Conservation (phyloP, 345 rosid species). For the Schrenkiella parvula region DNA sequence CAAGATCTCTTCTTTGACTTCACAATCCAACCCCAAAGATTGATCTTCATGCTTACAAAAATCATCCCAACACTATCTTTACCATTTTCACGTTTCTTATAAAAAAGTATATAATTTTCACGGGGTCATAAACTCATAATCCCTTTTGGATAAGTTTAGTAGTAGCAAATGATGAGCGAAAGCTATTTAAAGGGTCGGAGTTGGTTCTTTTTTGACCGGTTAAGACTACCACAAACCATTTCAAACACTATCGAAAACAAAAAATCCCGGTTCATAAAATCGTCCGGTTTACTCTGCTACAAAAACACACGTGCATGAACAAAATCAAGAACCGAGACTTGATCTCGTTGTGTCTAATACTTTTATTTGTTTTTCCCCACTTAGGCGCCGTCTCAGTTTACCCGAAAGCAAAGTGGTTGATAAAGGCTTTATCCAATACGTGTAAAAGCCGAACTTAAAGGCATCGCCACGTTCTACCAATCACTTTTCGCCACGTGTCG, state of each 20-base stretch:
- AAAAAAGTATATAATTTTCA: no score
- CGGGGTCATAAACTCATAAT: neutral
- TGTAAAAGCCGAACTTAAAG: neutral
- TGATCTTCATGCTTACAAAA: neutral
- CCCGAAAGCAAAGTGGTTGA: slow-evolving; percentile 1
- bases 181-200: neutral
- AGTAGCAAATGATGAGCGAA: neutral
- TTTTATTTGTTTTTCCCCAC: neutral
- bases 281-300: slow-evolving; percentile 21
- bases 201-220: neutral
- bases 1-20: neutral
- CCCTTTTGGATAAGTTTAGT: neutral
- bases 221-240: neutral
- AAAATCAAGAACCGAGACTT: slow-evolving; percentile 21
- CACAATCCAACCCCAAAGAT: neutral
- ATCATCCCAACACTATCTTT: neutral
- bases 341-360: neutral
- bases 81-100: no score
- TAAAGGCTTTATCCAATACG: slow-evolving; percentile 6
- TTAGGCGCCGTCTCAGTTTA: slow-evolving; percentile 25
- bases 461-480: neutral
- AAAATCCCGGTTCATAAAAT: neutral
- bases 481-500: neutral
- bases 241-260: neutral
- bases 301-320: slow-evolving; percentile 16